phyloP scores from a whole-genome alignment of 805 yeast species.

The Spathaspora gorwiae region DNA sequence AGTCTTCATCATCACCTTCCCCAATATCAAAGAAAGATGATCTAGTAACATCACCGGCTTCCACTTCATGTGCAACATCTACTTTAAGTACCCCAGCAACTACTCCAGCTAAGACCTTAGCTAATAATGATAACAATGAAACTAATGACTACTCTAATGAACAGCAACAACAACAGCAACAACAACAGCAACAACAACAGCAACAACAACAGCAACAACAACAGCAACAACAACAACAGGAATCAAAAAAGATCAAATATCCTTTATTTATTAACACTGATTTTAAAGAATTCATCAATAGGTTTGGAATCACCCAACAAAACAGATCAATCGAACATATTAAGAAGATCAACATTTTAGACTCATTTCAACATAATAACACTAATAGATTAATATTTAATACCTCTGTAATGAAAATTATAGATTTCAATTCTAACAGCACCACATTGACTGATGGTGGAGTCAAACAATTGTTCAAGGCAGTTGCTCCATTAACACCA shows the following conservation, averaged over 20 bases:
- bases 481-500: neutral
- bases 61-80: neutral
- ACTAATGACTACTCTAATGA: neutral
- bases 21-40: conserved; percentile 2
- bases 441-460: conserved; percentile 3
- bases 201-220: conserved; percentile 1
- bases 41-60: neutral
- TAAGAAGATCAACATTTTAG: conserved; percentile 3
- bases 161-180: neutral
- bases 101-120: conserved; percentile 4
- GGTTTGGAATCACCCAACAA: conserved; percentile 2
- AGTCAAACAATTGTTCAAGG: conserved; percentile 1
- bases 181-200: neutral
- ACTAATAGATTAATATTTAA: conserved; percentile 9
- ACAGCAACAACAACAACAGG: neutral
- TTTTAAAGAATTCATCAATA: conserved; percentile 7
- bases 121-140: conserved; percentile 1
- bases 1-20: conserved; percentile 1
- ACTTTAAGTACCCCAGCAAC: neutral
- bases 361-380: neutral
- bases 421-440: conserved; percentile 17
- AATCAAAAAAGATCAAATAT: neutral
- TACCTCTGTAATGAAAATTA: conserved; percentile 13
- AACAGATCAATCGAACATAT: conserved; percentile 1
- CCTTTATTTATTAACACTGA: conserved; percentile 12